Percentiles rank a stretch among this genome's conserved stretches.
These are phyloP conservation scores for Colletotrichum limetticola DNA, from an alignment of 2,329 filamentous ascomycete species.

Conservation along the genomic window DNA sequence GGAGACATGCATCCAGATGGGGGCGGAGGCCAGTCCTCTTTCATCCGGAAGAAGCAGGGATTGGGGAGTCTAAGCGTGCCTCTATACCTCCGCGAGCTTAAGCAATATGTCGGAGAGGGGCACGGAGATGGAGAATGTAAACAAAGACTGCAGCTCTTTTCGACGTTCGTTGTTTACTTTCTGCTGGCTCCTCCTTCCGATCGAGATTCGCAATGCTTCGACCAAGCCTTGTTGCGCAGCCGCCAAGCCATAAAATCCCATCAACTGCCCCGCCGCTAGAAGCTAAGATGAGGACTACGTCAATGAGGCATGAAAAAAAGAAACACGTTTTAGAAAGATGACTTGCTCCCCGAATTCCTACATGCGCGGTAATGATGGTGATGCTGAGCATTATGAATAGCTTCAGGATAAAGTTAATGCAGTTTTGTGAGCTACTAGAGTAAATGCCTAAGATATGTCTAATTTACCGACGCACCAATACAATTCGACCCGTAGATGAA, in stretches of 20 bases:
- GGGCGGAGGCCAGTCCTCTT: not conserved
- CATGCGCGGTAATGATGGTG: not conserved
- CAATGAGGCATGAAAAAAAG: not conserved
- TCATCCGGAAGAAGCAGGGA: not conserved
- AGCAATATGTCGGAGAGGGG: not conserved
- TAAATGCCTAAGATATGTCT: not conserved
- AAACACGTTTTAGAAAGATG: not conserved
- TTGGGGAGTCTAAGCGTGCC: not conserved
- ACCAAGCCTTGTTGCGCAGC: not conserved
- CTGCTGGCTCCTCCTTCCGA: not conserved
- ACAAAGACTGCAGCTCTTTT: not conserved
- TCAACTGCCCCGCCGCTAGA: not conserved
- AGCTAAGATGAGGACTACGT: not conserved
- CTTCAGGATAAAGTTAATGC: not conserved
- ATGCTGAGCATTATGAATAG: not conserved
- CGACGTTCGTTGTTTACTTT: not conserved
- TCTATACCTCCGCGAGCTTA: not conserved
- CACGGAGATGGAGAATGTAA: not conserved
- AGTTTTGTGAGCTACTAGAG: not conserved
- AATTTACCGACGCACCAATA: not conserved
- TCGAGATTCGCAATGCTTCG: not conserved
- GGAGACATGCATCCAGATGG: slow-evolving; percentile 1
- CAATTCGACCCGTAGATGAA: not conserved
- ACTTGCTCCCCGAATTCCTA: not conserved
- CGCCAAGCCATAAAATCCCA: not conserved